phyloP scores from a whole-genome alignment of 164 flowering plant genomes.

The Chimonanthus salicifolius region DNA sequence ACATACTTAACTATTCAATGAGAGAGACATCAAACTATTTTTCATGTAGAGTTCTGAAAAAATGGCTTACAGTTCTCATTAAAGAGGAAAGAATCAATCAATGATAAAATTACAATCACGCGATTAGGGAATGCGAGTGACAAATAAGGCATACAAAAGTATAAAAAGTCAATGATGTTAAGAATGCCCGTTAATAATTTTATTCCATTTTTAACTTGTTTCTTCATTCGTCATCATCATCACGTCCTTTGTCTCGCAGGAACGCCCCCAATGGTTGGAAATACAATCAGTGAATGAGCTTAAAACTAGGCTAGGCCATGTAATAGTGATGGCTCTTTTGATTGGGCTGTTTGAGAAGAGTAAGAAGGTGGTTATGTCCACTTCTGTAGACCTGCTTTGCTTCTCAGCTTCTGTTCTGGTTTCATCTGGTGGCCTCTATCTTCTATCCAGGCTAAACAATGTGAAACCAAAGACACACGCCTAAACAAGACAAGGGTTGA shows the following conservation, averaged over 20 bases:
- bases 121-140: too few relatives aligned
- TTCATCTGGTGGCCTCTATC: conserved; percentile 61
- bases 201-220: neutral
- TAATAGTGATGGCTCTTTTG: conserved; percentile 85
- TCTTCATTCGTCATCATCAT: neutral
- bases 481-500: neutral
- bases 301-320: conserved; percentile 87
- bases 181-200: neutral
- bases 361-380: conserved; percentile 53
- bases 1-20: too few relatives aligned
- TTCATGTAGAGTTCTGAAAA: too few relatives aligned
- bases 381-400: conserved; percentile 71
- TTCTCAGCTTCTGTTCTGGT: conserved; percentile 67
- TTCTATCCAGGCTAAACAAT: conserved; percentile 57
- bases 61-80: too few relatives aligned
- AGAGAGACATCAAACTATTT: too few relatives aligned
- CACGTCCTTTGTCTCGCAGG: conserved; percentile 31
- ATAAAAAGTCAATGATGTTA: neutral
- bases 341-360: conserved; percentile 75
- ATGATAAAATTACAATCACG: too few relatives aligned
- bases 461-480: conserved; percentile 10
- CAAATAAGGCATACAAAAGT: too few relatives aligned
- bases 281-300: conserved; percentile 67
- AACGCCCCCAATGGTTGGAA: conserved; percentile 78
- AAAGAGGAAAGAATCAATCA: neutral